Conservation (phyloP, 2,329 filamentous ascomycete genomes). For the Didymella pomorum region DNA sequence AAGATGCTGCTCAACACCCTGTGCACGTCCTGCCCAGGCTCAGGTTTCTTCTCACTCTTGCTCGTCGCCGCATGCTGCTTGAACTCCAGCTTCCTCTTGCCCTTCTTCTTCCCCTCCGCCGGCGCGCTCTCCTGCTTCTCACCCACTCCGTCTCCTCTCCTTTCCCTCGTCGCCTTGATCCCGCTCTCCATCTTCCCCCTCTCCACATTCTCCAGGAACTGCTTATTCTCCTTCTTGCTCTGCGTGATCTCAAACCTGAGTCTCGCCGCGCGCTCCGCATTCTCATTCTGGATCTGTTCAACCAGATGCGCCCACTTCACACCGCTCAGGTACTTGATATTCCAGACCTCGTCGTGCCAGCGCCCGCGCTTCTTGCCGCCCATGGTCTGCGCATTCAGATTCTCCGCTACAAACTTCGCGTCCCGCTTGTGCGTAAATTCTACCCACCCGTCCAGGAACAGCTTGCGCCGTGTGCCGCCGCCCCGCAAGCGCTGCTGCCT, state of each 20-base stretch:
- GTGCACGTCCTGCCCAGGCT: conserved; percentile 42
- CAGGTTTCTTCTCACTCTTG: conserved; percentile 45
- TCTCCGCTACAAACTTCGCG: conserved; percentile 77
- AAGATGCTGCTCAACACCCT: conserved; percentile 51
- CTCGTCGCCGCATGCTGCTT: conserved; percentile 68
- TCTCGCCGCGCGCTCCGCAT: conserved; percentile 77
- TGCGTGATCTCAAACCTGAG: conserved; percentile 80
- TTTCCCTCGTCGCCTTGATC: conserved; percentile 66
- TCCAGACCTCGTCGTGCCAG: conserved; percentile 89
- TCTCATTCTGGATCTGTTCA: conserved; percentile 81
- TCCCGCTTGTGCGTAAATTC: conserved; percentile 80
- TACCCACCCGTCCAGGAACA: conserved; percentile 86
- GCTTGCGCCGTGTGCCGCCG: conserved; percentile 83
- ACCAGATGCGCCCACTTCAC: conserved; percentile 81
- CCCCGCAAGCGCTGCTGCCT: conserved; percentile 72
- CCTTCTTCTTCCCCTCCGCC: conserved; percentile 26
- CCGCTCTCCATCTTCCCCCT: conserved; percentile 74
- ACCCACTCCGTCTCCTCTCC: conserved; percentile 54
- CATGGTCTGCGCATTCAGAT: conserved; percentile 79
- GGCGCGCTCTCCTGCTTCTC: conserved; percentile 21
- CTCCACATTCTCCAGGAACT: conserved; percentile 81
- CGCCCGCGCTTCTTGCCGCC: conserved; percentile 85
- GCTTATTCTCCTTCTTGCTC: conserved; percentile 80
- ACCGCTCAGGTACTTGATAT: conserved; percentile 78
- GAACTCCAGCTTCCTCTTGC: conserved; percentile 62